Evolutionary conservation across 2,329 filamentous ascomycete species (phyloP).

Genomic region (Penicillium concentricum): DNA sequence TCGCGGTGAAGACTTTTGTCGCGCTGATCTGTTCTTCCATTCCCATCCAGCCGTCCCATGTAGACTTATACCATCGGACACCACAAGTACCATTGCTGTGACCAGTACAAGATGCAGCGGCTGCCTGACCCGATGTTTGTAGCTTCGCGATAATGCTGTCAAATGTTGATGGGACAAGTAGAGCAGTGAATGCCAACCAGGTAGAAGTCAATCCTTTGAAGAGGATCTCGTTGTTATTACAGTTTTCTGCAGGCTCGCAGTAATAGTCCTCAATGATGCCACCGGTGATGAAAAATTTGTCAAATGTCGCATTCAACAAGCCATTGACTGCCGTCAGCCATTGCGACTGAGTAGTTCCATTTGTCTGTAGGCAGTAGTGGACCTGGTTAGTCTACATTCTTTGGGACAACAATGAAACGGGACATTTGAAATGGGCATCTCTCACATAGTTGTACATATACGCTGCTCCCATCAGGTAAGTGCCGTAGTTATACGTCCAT

Average conservation of each 20-base stretch:
- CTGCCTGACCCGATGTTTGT: conserved; percentile 57
- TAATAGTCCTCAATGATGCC: conserved; percentile 52
- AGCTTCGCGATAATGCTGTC: conserved; percentile 59
- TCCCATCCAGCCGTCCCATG: conserved; percentile 59
- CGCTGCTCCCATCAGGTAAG: conserved; percentile 59
- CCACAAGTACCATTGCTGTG: conserved; percentile 60
- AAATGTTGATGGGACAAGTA: conserved; percentile 61
- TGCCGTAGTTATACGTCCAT: conserved; percentile 65
- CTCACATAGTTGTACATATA: conserved; percentile 66
- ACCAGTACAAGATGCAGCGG: conserved; percentile 62
- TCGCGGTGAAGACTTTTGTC: conserved; percentile 62
- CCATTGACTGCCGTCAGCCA: conserved; percentile 60
- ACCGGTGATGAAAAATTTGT: conserved; percentile 42
- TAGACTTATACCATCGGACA: conserved; percentile 58
- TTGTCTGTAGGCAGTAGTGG: conserved; percentile 36
- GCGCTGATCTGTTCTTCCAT: conserved; percentile 71
- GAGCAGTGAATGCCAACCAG: conserved; percentile 61
- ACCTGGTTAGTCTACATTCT: not conserved
- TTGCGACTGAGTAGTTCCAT: conserved; percentile 45
- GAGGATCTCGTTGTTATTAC: conserved; percentile 55
- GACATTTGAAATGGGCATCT: not conserved
- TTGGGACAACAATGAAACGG: not conserved
- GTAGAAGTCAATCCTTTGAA: conserved; percentile 73
- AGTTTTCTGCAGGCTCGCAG: conserved; percentile 62
- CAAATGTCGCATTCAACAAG: conserved; percentile 54